Base-by-base conservation (phyloP, 768 basidiomycete genomes). In the Pseudohyphozyma bogoriensis region DNA sequence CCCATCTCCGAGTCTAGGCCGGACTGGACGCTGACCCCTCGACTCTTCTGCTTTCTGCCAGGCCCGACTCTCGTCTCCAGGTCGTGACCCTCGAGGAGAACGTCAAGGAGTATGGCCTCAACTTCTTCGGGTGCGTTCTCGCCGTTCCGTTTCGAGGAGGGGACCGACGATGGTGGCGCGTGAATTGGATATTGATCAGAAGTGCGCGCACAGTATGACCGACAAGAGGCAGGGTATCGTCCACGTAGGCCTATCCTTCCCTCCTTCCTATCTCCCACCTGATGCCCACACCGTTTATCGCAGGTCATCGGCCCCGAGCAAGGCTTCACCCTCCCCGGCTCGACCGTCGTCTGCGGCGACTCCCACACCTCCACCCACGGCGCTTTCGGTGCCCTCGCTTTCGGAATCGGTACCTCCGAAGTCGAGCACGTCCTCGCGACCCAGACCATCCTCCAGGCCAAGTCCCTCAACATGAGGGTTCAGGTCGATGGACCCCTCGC, bases 371-470 rank as follows among this genome's bases (percentile, higher is more conserved):
- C 89, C 42, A 92, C 89, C 16, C 89, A 92, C 72, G 89, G 89
- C 51, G 89, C 89, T 3, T 92, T 92, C 71, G 89, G 89, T 50
- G 89, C 89, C 50, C 80, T 92, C 63, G 89, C 89, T 0, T 92
- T 91, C 69, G 89, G 89, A 62, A 91, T 92, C 68, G 89, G 89
- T 42, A 92, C 89, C 16, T 90, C 88, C 52, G 89, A 92, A 72
- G 89, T 92, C 68, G 89, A 92, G 72, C 89, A 92, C 72, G 89
- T 91, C 65, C 83, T 92, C 51, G 89, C 89, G 18, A 92, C 89
- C 11, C 89, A 92, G 74, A 89, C 87, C 51, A 78, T 92, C 26
- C 77, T 88, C 63, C 89, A 92, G 75, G 83, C 80, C 72, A 89
- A 90, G 74, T 81, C 82, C 57, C 89, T 89, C 77, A 92, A 91